Percentiles rank a stretch among this genome's conserved stretches.
Evolutionary conservation across 23 red algal species (phyloP).

Genomic region (Gracilaria gracilis): DNA sequence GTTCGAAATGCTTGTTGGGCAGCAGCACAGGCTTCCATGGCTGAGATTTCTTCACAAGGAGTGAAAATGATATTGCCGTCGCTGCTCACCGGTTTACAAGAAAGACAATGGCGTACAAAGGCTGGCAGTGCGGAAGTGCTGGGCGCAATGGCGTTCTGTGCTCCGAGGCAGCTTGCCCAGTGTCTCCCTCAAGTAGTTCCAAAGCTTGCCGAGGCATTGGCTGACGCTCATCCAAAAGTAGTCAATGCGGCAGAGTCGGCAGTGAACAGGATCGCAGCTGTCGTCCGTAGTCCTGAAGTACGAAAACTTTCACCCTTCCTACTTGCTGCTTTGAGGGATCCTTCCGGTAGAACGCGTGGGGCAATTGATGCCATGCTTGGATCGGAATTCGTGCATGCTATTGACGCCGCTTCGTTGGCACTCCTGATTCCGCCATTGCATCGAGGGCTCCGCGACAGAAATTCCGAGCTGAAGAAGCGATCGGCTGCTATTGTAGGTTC

Average conservation of each 20-base stretch:
- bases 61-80: conserved; percentile 85
- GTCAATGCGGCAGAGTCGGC: conserved; percentile 76
- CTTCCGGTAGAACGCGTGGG: conserved; percentile 65
- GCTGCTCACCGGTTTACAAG: conserved; percentile 75
- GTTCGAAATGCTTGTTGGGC: conserved; percentile 84
- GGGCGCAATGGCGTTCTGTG: conserved; percentile 92
- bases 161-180: conserved; percentile 87
- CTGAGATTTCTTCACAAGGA: conserved; percentile 78
- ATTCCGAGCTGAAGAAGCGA: conserved; percentile 86
- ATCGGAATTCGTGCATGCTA: conserved; percentile 88
- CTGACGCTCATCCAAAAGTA: conserved; percentile 97
- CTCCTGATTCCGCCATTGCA: conserved; percentile 91
- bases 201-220: conserved; percentile 81
- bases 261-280: conserved; percentile 89
- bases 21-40: conserved; percentile 89
- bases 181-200: conserved; percentile 92
- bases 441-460: conserved; percentile 83
- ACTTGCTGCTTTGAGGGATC: conserved; percentile 85
- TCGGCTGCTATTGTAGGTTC: conserved; percentile 92
- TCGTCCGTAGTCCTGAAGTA: conserved; percentile 86
- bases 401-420: conserved; percentile 88
- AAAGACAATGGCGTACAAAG: conserved; percentile 88
- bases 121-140: conserved; percentile 85
- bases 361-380: conserved; percentile 96
- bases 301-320: conserved; percentile 81